Base-by-base conservation (phyloP, 441 rosid species). In the Dalechampia spathulata region DNA sequence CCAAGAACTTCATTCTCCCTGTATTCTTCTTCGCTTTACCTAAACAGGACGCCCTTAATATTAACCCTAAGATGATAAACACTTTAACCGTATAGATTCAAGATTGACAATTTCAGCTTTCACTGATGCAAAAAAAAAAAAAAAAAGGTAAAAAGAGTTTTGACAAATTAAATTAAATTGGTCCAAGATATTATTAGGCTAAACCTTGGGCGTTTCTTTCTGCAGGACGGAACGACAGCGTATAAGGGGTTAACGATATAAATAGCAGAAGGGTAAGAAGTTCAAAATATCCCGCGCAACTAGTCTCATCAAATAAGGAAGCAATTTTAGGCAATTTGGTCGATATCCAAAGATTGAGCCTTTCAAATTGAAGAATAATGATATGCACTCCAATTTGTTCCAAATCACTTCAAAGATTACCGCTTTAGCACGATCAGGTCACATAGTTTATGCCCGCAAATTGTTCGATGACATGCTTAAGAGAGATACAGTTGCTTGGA, bases 381-480 rank as follows among this genome's bases (percentile, higher is more conserved):
- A 37, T 7, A 52, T 79, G 82, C 65, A 9, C 64, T 68, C 73
- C 5, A 58, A 50, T 61, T 52, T 81, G 52, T 65, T 69, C 42
- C 71, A 62, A 40, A 66, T 64, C 43, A 85, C 96, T 49, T 68
- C 86, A 7, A 81, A 70, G 74, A 67, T 88, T 15, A 15, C 51
- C 2, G 50, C 59, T 53, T 56, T 80, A 0, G 72, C 73, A 0
- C 71, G 65, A 32, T 65, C 78, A 6, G 94, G 96, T 2, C 69
- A 57, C 5, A 60, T 86, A 22, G 12, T 55, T 2, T 61, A 65
- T 0, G 90, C 92, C 27, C 90, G 92, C 54, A 62, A 78, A 26
- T 27, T 88, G 81, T 86, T 88, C 73, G 95, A 88, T 42, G 70
- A 69, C 77, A 77, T 83, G 86, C 76, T 73, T 5, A 49, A 60